Base-by-base conservation (phyloP, 2,329 filamentous ascomycete species). In the Microdochium bolleyi region DNA sequence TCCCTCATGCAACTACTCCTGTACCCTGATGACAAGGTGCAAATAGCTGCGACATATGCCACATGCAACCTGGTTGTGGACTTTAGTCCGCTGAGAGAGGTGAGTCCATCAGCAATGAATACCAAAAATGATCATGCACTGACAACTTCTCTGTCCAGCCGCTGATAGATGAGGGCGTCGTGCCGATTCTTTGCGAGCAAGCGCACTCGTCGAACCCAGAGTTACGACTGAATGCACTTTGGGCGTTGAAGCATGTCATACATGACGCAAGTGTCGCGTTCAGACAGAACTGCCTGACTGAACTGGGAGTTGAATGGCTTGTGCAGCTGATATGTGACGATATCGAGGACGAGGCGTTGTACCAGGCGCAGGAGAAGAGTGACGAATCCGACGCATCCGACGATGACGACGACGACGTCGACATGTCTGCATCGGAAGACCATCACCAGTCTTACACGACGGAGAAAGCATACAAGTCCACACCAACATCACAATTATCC, bases 161-260 rank as follows among this genome's bases (percentile, higher is more conserved):
- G 46, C 83, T 96, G 5, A 46, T 46, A 46, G 41, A 46, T 22
- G 41, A 80, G 4, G 89, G 89, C 7, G 82, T 94, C 1, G 77
- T 96, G 58, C 83, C 83, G 56, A 80, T 87, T 0, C 74, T 97
- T 1, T 95, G 91, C 63, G 82, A 88, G 59, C 89, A 96, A 65
- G 90, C 92, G 1, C 88, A 88, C 66, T 94, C 89, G 0, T 78
- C 80, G 49, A 88, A 92, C 62, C 80, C 87, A n/a, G 82, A 85
- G 49, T 75, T 97, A 51, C 83, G 90, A 24, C 77, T 95, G 24
- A 91, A 94, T 61, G 91, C 92, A 22, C 71, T 99, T 1, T 99
- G 94, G 92, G 90, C 91, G 5, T 73, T 99, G 54, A 97, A 97
- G 65, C 90, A 97, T 69, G 79, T 96, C 50, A 86, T 95, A 2